Conservation (phyloP, 768 basidiomycete species). For the Mycena maculata region DNA sequence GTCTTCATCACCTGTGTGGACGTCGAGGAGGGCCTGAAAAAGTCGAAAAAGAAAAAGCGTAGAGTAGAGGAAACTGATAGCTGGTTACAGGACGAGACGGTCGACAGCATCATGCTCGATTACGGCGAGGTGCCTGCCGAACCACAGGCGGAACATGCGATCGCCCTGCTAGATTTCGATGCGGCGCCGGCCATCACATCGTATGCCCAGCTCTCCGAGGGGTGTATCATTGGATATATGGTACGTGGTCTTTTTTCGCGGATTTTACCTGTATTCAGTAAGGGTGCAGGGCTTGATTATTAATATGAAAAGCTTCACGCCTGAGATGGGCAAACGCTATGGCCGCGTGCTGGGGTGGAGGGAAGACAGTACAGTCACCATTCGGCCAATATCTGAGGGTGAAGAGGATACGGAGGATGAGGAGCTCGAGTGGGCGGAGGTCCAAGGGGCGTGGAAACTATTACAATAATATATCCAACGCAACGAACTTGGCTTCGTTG, state of each 20-base stretch:
- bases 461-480: slow-evolving; percentile 3
- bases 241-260: not conserved
- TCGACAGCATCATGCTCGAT: slow-evolving; percentile 14
- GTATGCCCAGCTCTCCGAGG: slow-evolving; percentile 19
- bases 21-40: slow-evolving; percentile 32
- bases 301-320: slow-evolving; percentile 22
- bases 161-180: slow-evolving; percentile 18
- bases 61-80: not conserved
- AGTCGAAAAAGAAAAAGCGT: slow-evolving; percentile 23
- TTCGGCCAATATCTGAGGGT: slow-evolving; percentile 12
- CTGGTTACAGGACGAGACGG: slow-evolving; percentile 10
- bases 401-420: slow-evolving; percentile 19
- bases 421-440: slow-evolving; percentile 21
- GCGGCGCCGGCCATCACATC: slow-evolving; percentile 24
- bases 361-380: slow-evolving; percentile 5
- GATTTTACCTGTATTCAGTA: not conserved
- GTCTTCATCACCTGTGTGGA: slow-evolving; percentile 34
- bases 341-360: slow-evolving; percentile 27
- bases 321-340: slow-evolving; percentile 25
- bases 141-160: not conserved
- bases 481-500: too few relatives aligned
- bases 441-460: slow-evolving; percentile 27
- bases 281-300: slow-evolving; percentile 18
- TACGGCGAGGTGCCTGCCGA: slow-evolving; percentile 8
- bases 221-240: slow-evolving; percentile 24